Evolutionary conservation across 495 filamentous ascomycete genomes (phyloP), one percentile per base, ranked within the genome.

Genomic region (Xylaria castorea): DNA sequence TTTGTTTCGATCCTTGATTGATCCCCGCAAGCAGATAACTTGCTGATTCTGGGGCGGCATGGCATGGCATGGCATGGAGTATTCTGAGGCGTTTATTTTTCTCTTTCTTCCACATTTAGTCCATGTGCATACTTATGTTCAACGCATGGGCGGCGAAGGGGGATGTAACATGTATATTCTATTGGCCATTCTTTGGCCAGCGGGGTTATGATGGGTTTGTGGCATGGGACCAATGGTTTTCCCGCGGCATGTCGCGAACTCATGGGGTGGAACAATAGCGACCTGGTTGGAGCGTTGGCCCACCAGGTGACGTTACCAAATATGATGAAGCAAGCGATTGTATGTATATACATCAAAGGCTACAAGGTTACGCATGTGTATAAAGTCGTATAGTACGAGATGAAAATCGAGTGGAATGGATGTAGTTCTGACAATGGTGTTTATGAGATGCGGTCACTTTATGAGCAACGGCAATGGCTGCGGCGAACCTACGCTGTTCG

Each of bases 281-380:
- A 30, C 68, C 42, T 38, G 55, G 40, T 46, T 70, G 68, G 27
- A 36, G 42, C 55, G 30, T 62, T 70, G 8, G 40, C 3, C 46
- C n/a, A 61, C 20, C 20, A 30, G 68, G 55, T 1, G n/a, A 69
- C 42, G 46, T 62, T 11, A 38, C 5, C 46, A 27, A 60, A 20
- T 62, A 61, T 62, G 57, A 69, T 40, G 58, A 71, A 65, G 46
- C 58, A 71, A 71, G 69, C 69, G 69, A 64, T 30, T 55, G 36
- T 71, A 71, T 61, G 57, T 71, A 71, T 70, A 70, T 71, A 51
- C 32, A 34, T 71, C 48, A 65, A 65, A 20, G 16, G n/a, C 74
- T 71, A 70, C 42, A 70, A 72, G 57, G 53, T 76, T 66, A 68
- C 71, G 68, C 72, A 77, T 79, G 74, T 79, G 75, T 79, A 77